Percentiles rank a stretch among this genome's conserved stretches.
Evolutionary conservation across 495 filamentous ascomycete species (phyloP).

Genomic region (Xylaria bambusicola): DNA sequence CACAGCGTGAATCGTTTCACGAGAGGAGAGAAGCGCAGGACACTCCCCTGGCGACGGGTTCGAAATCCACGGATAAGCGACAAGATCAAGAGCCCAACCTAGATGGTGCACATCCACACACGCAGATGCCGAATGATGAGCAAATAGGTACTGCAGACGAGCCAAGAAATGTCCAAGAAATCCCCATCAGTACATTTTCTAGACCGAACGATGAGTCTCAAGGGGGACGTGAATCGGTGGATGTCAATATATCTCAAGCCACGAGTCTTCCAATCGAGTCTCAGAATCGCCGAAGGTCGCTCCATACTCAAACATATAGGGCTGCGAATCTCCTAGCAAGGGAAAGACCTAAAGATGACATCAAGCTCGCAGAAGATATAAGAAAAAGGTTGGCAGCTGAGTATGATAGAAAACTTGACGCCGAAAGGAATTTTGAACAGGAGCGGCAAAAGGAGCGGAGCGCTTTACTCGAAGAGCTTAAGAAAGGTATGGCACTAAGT

Average conservation of each 20-base stretch:
- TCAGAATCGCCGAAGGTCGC: no score
- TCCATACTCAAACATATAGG: background rate
- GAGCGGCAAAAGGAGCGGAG: constrained; percentile 5
- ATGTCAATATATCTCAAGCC: no score
- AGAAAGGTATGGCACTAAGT: constrained; percentile 7
- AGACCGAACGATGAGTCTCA: background rate
- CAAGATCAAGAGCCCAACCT: background rate
- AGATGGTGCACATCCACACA: background rate
- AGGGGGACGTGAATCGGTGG: no score
- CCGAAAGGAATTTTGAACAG: constrained; percentile 1
- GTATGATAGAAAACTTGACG: constrained; percentile 5
- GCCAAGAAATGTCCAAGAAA: background rate
- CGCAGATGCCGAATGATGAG: background rate
- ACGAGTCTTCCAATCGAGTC: no score
- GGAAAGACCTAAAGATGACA: background rate
- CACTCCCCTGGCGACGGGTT: background rate
- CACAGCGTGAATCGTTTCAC: background rate
- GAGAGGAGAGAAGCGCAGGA: background rate
- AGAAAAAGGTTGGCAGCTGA: constrained; percentile 4
- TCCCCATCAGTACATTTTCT: background rate
- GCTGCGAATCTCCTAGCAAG: background rate
- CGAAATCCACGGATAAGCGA: background rate
- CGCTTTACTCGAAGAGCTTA: constrained; percentile 9
- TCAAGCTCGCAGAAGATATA: background rate
- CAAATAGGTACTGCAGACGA: background rate